Conservation (phyloP, 495 filamentous ascomycete genomes). For the Aspergillus sclerotioniger region DNA sequence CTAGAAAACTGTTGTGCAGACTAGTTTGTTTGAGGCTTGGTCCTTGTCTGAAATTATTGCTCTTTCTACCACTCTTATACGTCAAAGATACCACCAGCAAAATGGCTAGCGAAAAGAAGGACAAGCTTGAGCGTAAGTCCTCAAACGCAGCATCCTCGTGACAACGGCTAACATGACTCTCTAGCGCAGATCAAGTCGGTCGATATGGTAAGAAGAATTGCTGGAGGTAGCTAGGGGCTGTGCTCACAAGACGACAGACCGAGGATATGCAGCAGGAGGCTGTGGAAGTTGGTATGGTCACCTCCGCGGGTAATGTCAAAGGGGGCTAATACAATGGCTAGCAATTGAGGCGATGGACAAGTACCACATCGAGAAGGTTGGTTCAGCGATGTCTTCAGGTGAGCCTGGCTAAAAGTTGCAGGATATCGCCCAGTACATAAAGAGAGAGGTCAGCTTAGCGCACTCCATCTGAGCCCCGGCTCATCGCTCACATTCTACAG, state of each 20-base stretch:
- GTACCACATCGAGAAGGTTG: constrained; percentile 88
- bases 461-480: constrained; percentile 7
- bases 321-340: constrained; percentile 37
- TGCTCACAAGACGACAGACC: constrained; percentile 53
- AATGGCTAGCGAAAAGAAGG: constrained; percentile 59
- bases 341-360: constrained; percentile 93
- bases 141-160: constrained; percentile 2
- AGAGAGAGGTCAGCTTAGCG: constrained; percentile 71
- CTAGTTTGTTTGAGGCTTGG: not conserved
- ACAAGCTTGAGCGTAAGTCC: constrained; percentile 67
- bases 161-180: constrained; percentile 30
- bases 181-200: constrained; percentile 93
- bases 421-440: constrained; percentile 97
- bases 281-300: constrained; percentile 80
- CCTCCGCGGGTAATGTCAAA: constrained; percentile 7
- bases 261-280: constrained; percentile 97
- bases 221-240: not conserved
- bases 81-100: constrained; percentile 14
- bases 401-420: constrained; percentile 33
- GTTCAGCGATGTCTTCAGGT: constrained; percentile 13
- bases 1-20: not conserved
- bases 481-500: constrained; percentile 45
- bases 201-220: constrained; percentile 74
- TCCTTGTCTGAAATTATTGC: not conserved
- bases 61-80: not conserved